Percentiles rank a stretch among this genome's conserved stretches.
Conservation (phyloP, 306 rosid genomes). For the Fragaria ananassa region DNA sequence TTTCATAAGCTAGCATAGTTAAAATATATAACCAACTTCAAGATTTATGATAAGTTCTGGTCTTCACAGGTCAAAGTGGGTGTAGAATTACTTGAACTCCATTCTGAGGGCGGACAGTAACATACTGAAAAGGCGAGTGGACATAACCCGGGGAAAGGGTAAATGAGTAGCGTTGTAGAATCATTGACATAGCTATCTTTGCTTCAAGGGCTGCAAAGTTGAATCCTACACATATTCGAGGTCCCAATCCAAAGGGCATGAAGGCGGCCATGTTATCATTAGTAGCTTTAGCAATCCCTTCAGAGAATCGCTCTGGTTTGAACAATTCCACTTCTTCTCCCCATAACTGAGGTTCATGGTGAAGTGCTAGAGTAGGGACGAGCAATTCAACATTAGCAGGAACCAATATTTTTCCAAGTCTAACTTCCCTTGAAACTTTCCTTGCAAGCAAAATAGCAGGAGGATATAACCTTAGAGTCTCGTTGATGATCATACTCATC, state of each 20-base stretch:
- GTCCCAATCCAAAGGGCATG: slow-evolving; percentile 22
- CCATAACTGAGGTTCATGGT: too few species aligned
- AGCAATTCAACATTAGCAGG: too few species aligned
- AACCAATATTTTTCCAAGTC: too few species aligned
- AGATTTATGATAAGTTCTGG: not conserved
- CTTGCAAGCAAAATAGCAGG: too few species aligned
- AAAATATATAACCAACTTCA: not conserved
- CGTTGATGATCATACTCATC: slow-evolving; percentile 26
- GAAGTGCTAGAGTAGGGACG: too few species aligned
- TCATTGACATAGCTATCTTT: slow-evolving; percentile 9
- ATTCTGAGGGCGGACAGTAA: not conserved
- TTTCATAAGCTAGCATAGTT: not conserved
- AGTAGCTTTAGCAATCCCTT: slow-evolving; percentile 21
- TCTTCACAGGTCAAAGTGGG: not conserved
- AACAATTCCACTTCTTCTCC: too few species aligned
- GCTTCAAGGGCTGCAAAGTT: slow-evolving; percentile 18
- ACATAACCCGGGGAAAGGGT: slow-evolving; percentile 21
- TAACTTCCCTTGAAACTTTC: too few species aligned
- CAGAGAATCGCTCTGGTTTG: slow-evolving; percentile 12
- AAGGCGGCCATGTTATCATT: slow-evolving; percentile 8
- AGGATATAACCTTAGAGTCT: slow-evolving; percentile 24
- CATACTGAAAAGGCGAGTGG: not conserved
- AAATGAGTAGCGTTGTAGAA: slow-evolving; percentile 23
- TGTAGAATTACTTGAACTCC: not conserved
- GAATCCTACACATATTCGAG: slow-evolving; percentile 18